Percentiles rank a stretch among this genome's conserved stretches.
Evolutionary conservation across 441 rosid species (phyloP).

Genomic region (Arabidopsis hybrid): DNA sequence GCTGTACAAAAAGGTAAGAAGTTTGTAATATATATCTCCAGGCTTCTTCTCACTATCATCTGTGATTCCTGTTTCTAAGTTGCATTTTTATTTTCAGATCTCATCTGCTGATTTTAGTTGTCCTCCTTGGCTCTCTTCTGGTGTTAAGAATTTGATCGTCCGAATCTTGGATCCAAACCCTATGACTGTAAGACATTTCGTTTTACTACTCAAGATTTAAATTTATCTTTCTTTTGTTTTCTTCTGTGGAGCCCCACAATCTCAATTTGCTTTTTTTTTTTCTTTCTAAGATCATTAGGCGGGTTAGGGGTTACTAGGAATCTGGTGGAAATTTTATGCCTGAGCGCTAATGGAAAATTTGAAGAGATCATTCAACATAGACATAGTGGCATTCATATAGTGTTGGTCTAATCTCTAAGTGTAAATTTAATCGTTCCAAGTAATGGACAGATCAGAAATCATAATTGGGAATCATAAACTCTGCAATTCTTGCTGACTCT

Average conservation of each 20-base stretch:
- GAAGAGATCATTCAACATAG: not conserved
- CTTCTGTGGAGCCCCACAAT: not conserved
- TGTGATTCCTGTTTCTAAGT: slow-evolving; percentile 8
- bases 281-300: not conserved
- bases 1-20: slow-evolving; percentile 72
- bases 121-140: slow-evolving; percentile 79
- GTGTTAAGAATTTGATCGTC: slow-evolving; percentile 71
- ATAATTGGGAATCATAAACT: too few relatives aligned
- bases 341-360: not conserved
- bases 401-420: slow-evolving; percentile 9
- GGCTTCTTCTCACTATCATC: slow-evolving; percentile 21
- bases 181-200: slow-evolving; percentile 58
- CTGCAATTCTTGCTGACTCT: not conserved
- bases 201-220: slow-evolving; percentile 4
- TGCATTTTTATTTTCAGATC: slow-evolving; percentile 53
- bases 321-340: not conserved
- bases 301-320: not conserved
- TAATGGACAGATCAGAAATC: too few relatives aligned
- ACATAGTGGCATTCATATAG: not conserved
- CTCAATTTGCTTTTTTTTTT: slow-evolving; percentile 8
- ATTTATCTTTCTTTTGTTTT: not conserved
- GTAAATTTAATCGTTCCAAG: not conserved
- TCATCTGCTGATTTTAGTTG: slow-evolving; percentile 62
- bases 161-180: slow-evolving; percentile 90
- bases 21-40: slow-evolving; percentile 8